Base-by-base conservation (phyloP, 331 rosid species). In the Phaseolus coccineus region DNA sequence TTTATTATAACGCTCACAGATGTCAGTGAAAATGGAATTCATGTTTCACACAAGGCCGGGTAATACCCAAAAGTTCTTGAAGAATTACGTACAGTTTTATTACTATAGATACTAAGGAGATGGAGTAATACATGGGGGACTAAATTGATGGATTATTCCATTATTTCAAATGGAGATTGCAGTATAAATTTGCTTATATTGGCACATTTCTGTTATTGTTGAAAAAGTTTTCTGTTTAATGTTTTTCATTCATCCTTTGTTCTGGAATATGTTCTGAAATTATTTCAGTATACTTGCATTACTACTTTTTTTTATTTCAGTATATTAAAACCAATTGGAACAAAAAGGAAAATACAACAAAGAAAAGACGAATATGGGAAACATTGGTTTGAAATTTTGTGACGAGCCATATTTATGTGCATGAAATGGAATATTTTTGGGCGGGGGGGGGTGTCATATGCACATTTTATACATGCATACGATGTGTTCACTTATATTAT, bases 351-450 rank as follows among this genome's bases (percentile, higher is more conserved):
- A 59, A 15, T 16, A 1, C 27, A 52, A 13, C 50, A 19, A 30
- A 44, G 44, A 58, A 13, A 66, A 46, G 8, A 71, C 10, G 22
- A 31, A 48, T 19, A 11, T 1, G 5, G 42, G 9, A 59, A 37
- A 15, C 46, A 35, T 6, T 13, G 24, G 58, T 35, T 31, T 35
- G 15, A 16, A 11, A 15, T 5, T 19, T 4, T 65, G 5, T 28
- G 5, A 22, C 25, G 51, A 22, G 35, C 9, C 6, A 3, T 24
- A 50, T 2, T 42, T 24, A 77, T 71, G 50, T 77, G 79, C 47
- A 52, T 65, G 50, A 72, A 51, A 71, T 47, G 71, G 35, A 37
- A 55, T 67, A n/a, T 10, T 67, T 14, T 77, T 47, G 31, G 58
- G 69, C 30, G 16, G 28, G 56, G 73, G 27, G n/a, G 25, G 47